phyloP scores from a whole-genome alignment of 192 early-diverging fungal species.

The Rhizoclosmatium globosum region DNA sequence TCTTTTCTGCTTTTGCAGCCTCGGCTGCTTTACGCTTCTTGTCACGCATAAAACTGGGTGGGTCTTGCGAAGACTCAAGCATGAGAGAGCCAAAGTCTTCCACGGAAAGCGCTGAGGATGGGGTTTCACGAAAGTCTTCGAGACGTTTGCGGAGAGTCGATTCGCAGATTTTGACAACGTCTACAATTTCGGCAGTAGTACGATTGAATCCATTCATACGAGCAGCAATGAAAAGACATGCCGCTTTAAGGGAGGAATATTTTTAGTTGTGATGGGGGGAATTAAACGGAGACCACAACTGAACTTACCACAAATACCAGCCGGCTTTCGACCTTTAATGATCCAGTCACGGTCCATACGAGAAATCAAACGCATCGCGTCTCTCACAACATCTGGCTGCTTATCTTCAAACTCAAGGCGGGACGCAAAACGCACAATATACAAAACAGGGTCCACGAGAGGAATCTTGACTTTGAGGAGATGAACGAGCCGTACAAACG shows the following conservation, averaged over 20 bases:
- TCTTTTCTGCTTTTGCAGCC: slow-evolving; percentile 12
- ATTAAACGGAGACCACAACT: not conserved
- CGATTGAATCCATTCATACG: slow-evolving; percentile 90
- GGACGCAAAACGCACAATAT: slow-evolving; percentile 89
- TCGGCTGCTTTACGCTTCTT: slow-evolving; percentile 33
- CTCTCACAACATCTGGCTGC: slow-evolving; percentile 75
- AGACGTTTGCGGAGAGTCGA: slow-evolving; percentile 82
- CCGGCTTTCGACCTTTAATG: slow-evolving; percentile 83
- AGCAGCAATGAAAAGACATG: slow-evolving; percentile 80
- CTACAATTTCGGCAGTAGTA: slow-evolving; percentile 83
- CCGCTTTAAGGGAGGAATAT: slow-evolving; percentile 18
- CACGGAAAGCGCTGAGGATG: slow-evolving; percentile 77
- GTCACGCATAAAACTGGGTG: slow-evolving; percentile 76
- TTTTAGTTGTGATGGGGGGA: not conserved
- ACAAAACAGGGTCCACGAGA: slow-evolving; percentile 91
- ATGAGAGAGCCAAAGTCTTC: slow-evolving; percentile 83
- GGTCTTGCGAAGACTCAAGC: slow-evolving; percentile 84
- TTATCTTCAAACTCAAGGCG: slow-evolving; percentile 92
- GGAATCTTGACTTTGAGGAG: slow-evolving; percentile 59
- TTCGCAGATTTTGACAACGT: slow-evolving; percentile 90
- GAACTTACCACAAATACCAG: slow-evolving; percentile 87
- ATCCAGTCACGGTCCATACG: slow-evolving; percentile 98
- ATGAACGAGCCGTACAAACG: slow-evolving; percentile 80
- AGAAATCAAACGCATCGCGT: slow-evolving; percentile 82
- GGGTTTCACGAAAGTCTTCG: slow-evolving; percentile 83